phyloP scores from a whole-genome alignment of 2,329 filamentous ascomycete genomes.

The Bertia moriformis region DNA sequence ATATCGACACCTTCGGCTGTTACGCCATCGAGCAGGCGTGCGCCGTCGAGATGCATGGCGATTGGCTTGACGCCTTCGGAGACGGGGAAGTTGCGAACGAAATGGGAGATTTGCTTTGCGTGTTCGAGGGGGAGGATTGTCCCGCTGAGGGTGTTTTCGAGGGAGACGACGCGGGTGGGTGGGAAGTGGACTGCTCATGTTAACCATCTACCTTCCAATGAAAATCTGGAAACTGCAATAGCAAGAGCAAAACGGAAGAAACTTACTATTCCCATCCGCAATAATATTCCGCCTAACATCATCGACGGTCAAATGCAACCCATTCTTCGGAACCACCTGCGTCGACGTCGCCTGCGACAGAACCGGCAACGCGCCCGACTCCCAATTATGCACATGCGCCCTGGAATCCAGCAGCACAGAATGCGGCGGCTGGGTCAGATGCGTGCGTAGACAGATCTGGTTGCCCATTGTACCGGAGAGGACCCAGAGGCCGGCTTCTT shows the following conservation, averaged over 20 bases:
- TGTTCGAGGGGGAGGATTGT: slow-evolving; percentile 66
- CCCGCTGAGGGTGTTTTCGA: slow-evolving; percentile 77
- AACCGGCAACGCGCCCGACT: slow-evolving; percentile 39
- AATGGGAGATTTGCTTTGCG: slow-evolving; percentile 52
- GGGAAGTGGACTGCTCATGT: slow-evolving; percentile 60
- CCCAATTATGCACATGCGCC: slow-evolving; percentile 60
- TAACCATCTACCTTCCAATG: too few species aligned
- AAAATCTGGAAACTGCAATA: too few species aligned
- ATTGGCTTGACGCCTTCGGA: slow-evolving; percentile 36
- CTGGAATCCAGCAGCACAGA: slow-evolving; percentile 66
- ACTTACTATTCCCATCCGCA: slow-evolving; percentile 55
- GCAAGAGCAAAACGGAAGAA: too few species aligned
- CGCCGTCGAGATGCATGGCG: slow-evolving; percentile 65
- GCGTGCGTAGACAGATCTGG: slow-evolving; percentile 66
- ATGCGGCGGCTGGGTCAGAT: slow-evolving; percentile 68
- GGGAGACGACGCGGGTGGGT: slow-evolving; percentile 65
- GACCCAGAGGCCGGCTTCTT: slow-evolving; percentile 67
- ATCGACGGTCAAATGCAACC: slow-evolving; percentile 59
- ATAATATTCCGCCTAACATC: slow-evolving; percentile 57
- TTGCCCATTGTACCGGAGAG: slow-evolving; percentile 91
- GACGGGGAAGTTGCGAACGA: too few species aligned
- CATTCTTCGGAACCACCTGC: slow-evolving; percentile 54
- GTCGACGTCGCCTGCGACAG: slow-evolving; percentile 54
- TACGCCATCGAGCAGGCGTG: slow-evolving; percentile 69
- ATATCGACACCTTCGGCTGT: slow-evolving; percentile 54